These are phyloP conservation scores for Lachancea quebecensis DNA, from an alignment of 805 yeast genomes.

Conservation along the genomic window DNA sequence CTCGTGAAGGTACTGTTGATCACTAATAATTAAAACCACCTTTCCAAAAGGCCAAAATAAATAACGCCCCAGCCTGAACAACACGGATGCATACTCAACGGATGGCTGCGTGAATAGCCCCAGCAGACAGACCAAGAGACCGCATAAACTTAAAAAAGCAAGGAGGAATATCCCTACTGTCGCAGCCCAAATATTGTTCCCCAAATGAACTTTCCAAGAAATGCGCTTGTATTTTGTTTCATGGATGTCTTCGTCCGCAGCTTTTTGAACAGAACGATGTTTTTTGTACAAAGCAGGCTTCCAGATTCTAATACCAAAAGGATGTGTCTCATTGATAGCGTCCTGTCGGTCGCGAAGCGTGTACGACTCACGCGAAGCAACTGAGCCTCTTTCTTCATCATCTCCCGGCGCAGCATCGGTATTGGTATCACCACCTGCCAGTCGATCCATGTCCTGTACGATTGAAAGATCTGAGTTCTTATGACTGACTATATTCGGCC, in stretches of 20 bases:
- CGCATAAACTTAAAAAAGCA: constrained; percentile 38
- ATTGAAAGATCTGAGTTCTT: constrained; percentile 1
- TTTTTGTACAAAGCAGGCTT: constrained; percentile 96
- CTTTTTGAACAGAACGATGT: constrained; percentile 79
- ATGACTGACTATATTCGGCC: constrained; percentile 4
- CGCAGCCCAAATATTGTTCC: constrained; percentile 67
- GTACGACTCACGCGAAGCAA: constrained; percentile 62
- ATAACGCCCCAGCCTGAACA: constrained; percentile 61
- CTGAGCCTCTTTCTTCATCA: constrained; percentile 11
- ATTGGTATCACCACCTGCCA: constrained; percentile 4
- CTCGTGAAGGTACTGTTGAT: constrained; percentile 73
- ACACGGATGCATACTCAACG: constrained; percentile 53
- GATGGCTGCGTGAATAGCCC: constrained; percentile 42
- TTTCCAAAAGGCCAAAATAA: constrained; percentile 85
- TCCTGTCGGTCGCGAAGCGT: constrained; percentile 89
- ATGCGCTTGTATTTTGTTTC: constrained; percentile 54
- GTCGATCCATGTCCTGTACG: constrained; percentile 4
- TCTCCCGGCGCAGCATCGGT: constrained; percentile 8
- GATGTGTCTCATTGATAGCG: constrained; percentile 94
- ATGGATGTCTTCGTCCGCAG: constrained; percentile 92
- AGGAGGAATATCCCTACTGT: constrained; percentile 64
- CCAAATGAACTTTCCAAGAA: constrained; percentile 53
- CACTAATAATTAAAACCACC: constrained; percentile 69
- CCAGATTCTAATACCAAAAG: constrained; percentile 98
- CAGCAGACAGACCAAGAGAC: constrained; percentile 36